Conservation (phyloP, 345 rosid genomes). For the Dimocarpus longan region DNA sequence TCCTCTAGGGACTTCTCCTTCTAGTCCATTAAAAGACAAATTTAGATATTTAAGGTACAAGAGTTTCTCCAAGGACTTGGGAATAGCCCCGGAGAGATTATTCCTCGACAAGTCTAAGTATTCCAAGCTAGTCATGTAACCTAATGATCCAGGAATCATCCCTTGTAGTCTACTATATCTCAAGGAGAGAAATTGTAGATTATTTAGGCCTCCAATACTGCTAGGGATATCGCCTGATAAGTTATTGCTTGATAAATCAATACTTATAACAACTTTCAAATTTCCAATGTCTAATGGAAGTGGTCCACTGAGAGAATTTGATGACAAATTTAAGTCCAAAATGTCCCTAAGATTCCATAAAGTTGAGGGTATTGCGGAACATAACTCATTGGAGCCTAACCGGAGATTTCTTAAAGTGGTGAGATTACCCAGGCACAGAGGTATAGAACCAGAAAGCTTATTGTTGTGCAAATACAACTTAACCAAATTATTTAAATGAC, state of each 20-base stretch:
- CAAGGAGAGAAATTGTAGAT: not conserved
- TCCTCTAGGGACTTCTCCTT: conserved; percentile 30
- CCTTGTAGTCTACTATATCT: not conserved
- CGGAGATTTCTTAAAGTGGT: not conserved
- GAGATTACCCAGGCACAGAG: not conserved
- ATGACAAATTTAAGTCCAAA: not conserved
- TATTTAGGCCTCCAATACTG: not conserved
- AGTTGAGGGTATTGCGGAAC: not conserved
- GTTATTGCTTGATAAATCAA: conserved; percentile 18
- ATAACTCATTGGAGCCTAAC: not conserved
- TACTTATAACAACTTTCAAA: not conserved
- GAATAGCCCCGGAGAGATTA: conserved; percentile 21
- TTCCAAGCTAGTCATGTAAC: conserved; percentile 7
- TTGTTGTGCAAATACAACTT: not conserved
- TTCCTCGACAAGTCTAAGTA: conserved; percentile 17
- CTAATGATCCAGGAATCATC: conserved; percentile 21
- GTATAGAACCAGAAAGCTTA: not conserved
- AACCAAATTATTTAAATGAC: not conserved
- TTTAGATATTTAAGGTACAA: conserved; percentile 2
- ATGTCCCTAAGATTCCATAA: not conserved
- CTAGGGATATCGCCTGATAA: conserved; percentile 20
- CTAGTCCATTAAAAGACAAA: conserved; percentile 19
- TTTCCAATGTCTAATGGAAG: not conserved
- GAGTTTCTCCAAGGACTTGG: conserved; percentile 21
- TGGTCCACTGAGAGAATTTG: not conserved